Conservation (phyloP, 1,284 basidiomycete species). For the Flammula alnicola region DNA sequence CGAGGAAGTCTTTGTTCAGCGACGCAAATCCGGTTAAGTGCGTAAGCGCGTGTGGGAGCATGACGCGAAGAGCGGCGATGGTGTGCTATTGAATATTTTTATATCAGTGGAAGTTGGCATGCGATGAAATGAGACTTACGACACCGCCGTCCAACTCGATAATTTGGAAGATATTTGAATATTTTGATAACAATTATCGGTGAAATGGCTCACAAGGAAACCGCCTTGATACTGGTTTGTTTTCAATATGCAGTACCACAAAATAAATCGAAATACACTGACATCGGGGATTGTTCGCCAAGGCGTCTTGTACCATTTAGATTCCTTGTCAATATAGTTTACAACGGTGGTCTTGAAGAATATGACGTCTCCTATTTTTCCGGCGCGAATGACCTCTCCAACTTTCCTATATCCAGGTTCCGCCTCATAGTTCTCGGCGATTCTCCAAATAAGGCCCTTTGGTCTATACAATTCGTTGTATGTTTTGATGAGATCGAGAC, state of each 20-base stretch:
- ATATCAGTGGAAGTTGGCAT: constrained; percentile 3
- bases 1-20: constrained; percentile 69
- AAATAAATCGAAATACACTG: constrained; percentile 32
- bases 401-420: constrained; percentile 66
- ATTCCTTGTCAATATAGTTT: constrained; percentile 61
- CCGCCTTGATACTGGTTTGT: constrained; percentile 77
- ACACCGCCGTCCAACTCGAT: constrained; percentile 70
- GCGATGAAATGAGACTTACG: constrained; percentile 44
- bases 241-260: constrained; percentile 8
- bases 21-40: constrained; percentile 68
- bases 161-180: constrained; percentile 3
- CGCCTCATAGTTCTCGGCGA: constrained; percentile 85
- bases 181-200: not conserved
- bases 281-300: constrained; percentile 86
- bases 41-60: constrained; percentile 59
- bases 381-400: constrained; percentile 53
- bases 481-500: constrained; percentile 63
- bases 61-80: constrained; percentile 60
- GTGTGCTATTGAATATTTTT: constrained; percentile 53
- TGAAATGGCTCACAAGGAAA: constrained; percentile 59
- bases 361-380: constrained; percentile 67
- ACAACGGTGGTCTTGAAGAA: constrained; percentile 64
- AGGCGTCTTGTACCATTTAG: constrained; percentile 79
- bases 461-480: constrained; percentile 70
- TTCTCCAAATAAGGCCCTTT: constrained; percentile 79